Evolutionary conservation across 2,329 filamentous ascomycete species (phyloP).

Genomic region (Thelonectria rubi): DNA sequence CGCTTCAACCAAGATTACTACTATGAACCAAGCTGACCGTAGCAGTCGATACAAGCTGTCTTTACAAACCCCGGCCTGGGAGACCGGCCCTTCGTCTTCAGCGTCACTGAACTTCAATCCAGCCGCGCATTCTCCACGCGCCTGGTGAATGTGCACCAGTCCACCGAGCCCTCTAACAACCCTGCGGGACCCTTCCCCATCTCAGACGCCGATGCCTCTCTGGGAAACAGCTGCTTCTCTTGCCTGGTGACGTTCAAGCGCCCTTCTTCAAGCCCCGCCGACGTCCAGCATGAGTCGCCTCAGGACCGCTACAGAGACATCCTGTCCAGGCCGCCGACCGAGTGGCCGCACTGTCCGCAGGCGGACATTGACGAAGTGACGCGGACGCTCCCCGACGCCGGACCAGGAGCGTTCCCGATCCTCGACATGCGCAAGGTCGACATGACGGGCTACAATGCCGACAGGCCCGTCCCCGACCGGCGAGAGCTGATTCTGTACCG

Average conservation of each 20-base stretch:
- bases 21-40: background rate
- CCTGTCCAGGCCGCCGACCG: slow-evolving; percentile 49
- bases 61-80: slow-evolving; percentile 59
- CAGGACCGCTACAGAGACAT: slow-evolving; percentile 56
- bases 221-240: slow-evolving; percentile 58
- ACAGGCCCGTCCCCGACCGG: slow-evolving; percentile 53
- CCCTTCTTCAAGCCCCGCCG: slow-evolving; percentile 47
- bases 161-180: slow-evolving; percentile 50
- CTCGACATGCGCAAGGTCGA: slow-evolving; percentile 66
- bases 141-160: slow-evolving; percentile 59
- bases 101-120: slow-evolving; percentile 54
- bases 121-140: slow-evolving; percentile 60
- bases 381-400: slow-evolving; percentile 47
- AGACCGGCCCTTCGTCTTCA: slow-evolving; percentile 64
- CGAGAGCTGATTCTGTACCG: slow-evolving; percentile 62
- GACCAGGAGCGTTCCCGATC: slow-evolving; percentile 57
- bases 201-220: slow-evolving; percentile 50
- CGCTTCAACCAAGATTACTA: background rate
- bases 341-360: slow-evolving; percentile 58
- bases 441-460: slow-evolving; percentile 56
- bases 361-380: slow-evolving; percentile 55
- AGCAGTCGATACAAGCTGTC: slow-evolving; percentile 64
- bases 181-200: slow-evolving; percentile 49
- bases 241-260: slow-evolving; percentile 63
- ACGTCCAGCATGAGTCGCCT: slow-evolving; percentile 51